Evolutionary conservation across 2,329 filamentous ascomycete genomes (phyloP).

Genomic region (Cadophora malorum): DNA sequence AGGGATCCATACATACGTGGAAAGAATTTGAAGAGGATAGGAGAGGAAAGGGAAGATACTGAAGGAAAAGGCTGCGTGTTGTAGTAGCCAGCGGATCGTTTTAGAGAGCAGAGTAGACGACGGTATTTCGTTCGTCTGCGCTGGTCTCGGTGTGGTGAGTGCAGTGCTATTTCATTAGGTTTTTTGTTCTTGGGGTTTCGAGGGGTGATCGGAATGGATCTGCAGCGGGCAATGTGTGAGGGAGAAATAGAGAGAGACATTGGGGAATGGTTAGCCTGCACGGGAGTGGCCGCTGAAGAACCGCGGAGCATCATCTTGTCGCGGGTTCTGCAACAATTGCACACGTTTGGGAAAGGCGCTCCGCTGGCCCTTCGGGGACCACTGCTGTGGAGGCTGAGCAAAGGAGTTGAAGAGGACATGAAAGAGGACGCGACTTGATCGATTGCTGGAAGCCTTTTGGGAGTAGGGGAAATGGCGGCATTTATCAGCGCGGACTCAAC

Average conservation of each 20-base stretch:
- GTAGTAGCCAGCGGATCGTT: slow-evolving; percentile 13
- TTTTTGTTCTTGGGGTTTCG: neutral
- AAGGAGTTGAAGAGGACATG: neutral
- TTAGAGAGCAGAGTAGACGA: slow-evolving; percentile 62
- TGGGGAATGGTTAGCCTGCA: slow-evolving; percentile 1
- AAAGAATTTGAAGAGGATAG: slow-evolving; percentile 10
- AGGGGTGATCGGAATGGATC: too few relatives aligned
- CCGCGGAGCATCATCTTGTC: slow-evolving; percentile 6
- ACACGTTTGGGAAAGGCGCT: neutral
- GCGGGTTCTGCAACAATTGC: neutral
- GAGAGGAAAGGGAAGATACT: neutral
- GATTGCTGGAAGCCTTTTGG: neutral
- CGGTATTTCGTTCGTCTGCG: slow-evolving; percentile 64
- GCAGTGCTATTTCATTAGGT: slow-evolving; percentile 4
- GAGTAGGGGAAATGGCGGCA: neutral
- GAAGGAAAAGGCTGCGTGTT: slow-evolving; percentile 13
- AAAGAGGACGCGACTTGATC: neutral
- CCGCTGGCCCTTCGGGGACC: slow-evolving; percentile 3
- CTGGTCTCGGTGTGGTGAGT: slow-evolving; percentile 57
- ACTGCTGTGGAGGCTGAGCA: slow-evolving; percentile 14
- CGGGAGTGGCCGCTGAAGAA: slow-evolving; percentile 18
- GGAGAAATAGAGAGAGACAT: neutral
- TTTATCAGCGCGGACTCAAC: neutral
- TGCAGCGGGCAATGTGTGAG: neutral
- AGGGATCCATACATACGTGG: neutral